A percentile compares a stretch with the other conserved stretches of the same genome.
Conservation (phyloP, 2,329 filamentous ascomycete species). For the Neofusicoccum cordaticola region DNA sequence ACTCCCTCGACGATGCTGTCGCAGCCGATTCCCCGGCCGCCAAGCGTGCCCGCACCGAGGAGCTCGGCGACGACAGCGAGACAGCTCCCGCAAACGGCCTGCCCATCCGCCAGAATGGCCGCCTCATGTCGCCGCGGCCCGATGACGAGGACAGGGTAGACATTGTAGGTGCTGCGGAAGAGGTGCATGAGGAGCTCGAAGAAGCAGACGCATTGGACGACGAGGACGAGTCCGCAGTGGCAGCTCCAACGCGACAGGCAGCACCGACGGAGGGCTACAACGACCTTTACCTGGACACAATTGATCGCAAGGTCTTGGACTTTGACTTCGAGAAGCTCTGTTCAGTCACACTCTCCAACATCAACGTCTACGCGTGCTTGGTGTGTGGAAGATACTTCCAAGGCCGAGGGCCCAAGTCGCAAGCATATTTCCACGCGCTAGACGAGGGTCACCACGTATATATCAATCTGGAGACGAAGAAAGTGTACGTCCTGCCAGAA, state of each 20-base stretch:
- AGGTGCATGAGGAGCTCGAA: slow-evolving; percentile 37
- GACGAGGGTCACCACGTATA: slow-evolving; percentile 96
- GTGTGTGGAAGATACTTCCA: slow-evolving; percentile 98
- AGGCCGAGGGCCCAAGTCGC: slow-evolving; percentile 86
- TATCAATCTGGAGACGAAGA: slow-evolving; percentile 94
- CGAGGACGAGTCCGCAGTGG: slow-evolving; percentile 38
- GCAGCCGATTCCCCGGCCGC: slow-evolving; percentile 46
- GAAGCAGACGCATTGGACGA: slow-evolving; percentile 33
- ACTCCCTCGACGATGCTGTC: slow-evolving; percentile 42
- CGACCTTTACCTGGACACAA: slow-evolving; percentile 96
- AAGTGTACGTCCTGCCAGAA: slow-evolving; percentile 88
- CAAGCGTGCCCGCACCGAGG: slow-evolving; percentile 47
- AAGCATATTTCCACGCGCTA: slow-evolving; percentile 96
- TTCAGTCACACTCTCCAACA: slow-evolving; percentile 92
- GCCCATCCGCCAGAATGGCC: slow-evolving; percentile 14
- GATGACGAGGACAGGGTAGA: slow-evolving; percentile 29
- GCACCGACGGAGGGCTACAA: slow-evolving; percentile 85
- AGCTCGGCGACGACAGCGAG: slow-evolving; percentile 33
- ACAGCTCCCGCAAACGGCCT: slow-evolving; percentile 23
- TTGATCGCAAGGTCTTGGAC: slow-evolving; percentile 87
- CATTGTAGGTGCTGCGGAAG: slow-evolving; percentile 33
- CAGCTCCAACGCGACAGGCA: slow-evolving; percentile 63
- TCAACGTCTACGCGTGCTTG: slow-evolving; percentile 97
- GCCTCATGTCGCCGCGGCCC: background rate
- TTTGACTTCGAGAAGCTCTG: slow-evolving; percentile 99